Conservation (phyloP, 768 basidiomycete species). For the Auriscalpium vulgare region DNA sequence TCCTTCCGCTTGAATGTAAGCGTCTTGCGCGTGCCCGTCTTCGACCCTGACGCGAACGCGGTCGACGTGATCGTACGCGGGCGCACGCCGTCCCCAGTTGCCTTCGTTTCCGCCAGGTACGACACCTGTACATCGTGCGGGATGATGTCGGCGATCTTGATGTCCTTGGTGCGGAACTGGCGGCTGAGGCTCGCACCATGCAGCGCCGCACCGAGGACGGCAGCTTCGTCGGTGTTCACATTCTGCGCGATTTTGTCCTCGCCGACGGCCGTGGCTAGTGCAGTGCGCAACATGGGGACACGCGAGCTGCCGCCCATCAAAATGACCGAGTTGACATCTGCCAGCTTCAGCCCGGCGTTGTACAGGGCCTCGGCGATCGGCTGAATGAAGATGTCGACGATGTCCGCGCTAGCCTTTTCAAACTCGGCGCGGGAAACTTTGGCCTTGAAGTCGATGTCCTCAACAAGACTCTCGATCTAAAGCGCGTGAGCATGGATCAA, state of each 20-base stretch:
- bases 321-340: constrained; percentile 82
- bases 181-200: constrained; percentile 83
- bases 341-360: constrained; percentile 59
- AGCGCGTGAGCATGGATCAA: neutral
- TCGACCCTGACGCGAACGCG: constrained; percentile 74
- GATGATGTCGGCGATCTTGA: constrained; percentile 71
- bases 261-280: constrained; percentile 71
- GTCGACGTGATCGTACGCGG: constrained; percentile 66
- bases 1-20: constrained; percentile 79
- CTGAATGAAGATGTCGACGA: constrained; percentile 52
- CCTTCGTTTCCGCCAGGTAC: constrained; percentile 57
- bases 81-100: constrained; percentile 27
- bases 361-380: constrained; percentile 72
- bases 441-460: constrained; percentile 84
- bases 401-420: constrained; percentile 63
- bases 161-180: constrained; percentile 93
- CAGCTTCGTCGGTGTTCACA: constrained; percentile 95
- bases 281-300: constrained; percentile 85
- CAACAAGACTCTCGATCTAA: constrained; percentile 80
- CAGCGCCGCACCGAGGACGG: constrained; percentile 87
- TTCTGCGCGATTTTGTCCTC: constrained; percentile 88
- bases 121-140: constrained; percentile 73
- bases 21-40: constrained; percentile 76
- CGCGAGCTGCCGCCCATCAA: constrained; percentile 83
- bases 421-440: constrained; percentile 74